Evolutionary conservation across 805 yeast species (phyloP).

Genomic region (Kluyveromyces starmeri): DNA sequence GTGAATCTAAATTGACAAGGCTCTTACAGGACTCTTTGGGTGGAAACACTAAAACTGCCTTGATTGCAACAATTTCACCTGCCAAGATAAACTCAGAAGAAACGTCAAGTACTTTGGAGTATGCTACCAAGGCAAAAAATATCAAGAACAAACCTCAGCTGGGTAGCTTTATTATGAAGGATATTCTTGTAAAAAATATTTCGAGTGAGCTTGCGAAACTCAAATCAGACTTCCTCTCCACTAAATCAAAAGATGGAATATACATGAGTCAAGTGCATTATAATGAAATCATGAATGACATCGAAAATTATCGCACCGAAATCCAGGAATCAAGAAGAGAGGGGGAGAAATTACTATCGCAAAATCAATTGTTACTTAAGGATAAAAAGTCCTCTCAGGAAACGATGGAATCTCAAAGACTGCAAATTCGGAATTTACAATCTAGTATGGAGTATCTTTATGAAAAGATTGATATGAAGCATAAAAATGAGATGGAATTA

Average conservation of each 20-base stretch:
- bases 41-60: constrained; percentile 77
- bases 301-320: constrained; percentile 42
- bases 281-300: constrained; percentile 39
- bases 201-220: constrained; percentile 40
- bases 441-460: constrained; percentile 20
- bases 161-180: constrained; percentile 50
- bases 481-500: constrained; percentile 21
- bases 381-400: constrained; percentile 25
- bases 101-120: constrained; percentile 75
- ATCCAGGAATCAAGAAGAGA: constrained; percentile 38
- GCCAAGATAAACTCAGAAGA: constrained; percentile 72
- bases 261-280: constrained; percentile 54
- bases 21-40: constrained; percentile 76
- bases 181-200: constrained; percentile 37
- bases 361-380: constrained; percentile 26
- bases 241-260: constrained; percentile 57
- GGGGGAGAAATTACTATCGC: constrained; percentile 33
- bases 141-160: constrained; percentile 67
- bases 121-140: constrained; percentile 79
- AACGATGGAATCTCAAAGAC: constrained; percentile 19
- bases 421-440: constrained; percentile 19
- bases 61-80: constrained; percentile 83
- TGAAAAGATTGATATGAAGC: constrained; percentile 20
- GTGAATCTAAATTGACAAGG: constrained; percentile 73
- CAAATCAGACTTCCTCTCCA: constrained; percentile 52